Conservation (phyloP, 2,329 filamentous ascomycete genomes). For the Ophiostoma montium region DNA sequence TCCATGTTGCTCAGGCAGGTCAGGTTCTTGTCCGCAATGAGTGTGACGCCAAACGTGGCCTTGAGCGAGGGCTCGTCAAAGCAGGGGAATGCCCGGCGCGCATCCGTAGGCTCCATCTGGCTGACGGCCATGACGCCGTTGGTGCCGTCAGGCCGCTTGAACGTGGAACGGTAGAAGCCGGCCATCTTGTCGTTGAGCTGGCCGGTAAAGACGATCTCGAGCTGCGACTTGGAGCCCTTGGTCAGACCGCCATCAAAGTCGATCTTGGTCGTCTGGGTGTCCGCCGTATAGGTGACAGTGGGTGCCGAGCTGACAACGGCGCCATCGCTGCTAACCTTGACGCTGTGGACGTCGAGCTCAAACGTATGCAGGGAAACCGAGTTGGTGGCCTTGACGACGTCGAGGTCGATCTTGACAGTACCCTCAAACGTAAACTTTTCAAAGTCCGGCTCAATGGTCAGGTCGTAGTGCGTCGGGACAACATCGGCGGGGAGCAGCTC, state of each 20-base stretch:
- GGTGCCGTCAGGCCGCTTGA: conserved; percentile 67
- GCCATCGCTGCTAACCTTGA: conserved; percentile 50
- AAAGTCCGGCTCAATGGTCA: conserved; percentile 85
- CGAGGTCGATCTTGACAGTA: conserved; percentile 70
- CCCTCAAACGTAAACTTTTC: conserved; percentile 78
- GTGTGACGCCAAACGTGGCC: conserved; percentile 79
- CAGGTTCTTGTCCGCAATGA: conserved; percentile 78
- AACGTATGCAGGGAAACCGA: conserved; percentile 79
- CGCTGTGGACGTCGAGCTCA: conserved; percentile 69
- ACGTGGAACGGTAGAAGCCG: conserved; percentile 81
- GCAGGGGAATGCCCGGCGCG: conserved; percentile 82
- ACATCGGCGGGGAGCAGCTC: conserved; percentile 87
- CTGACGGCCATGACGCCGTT: conserved; percentile 76
- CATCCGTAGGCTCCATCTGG: conserved; percentile 95
- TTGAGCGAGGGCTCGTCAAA: conserved; percentile 94
- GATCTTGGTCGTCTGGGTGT: conserved; percentile 70
- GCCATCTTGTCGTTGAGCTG: conserved; percentile 81
- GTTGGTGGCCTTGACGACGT: conserved; percentile 70
- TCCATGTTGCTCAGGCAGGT: conserved; percentile 98
- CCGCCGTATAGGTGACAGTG: conserved; percentile 58
- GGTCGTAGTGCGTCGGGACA: conserved; percentile 79
- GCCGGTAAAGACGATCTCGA: conserved; percentile 65
- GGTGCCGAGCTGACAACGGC: conserved; percentile 46
- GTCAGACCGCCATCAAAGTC: conserved; percentile 59
- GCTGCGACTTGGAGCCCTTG: conserved; percentile 62